Evolutionary conservation across 805 yeast species (phyloP), one percentile per base, ranked within the genome.

Genomic region (Saccharomycopsis selenospora): DNA sequence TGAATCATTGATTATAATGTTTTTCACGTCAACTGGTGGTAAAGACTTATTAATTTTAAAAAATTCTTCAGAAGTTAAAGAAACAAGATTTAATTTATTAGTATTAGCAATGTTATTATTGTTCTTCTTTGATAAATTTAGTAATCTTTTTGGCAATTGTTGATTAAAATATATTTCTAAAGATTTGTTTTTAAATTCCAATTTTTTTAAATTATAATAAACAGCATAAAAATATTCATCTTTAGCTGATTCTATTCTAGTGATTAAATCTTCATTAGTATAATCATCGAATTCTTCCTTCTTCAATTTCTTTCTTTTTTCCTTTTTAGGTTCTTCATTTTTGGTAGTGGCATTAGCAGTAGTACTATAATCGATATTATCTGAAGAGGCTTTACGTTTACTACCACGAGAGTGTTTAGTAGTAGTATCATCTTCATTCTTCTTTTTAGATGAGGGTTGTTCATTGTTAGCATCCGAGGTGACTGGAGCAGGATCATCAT

Each of bases 1-100:
- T 60, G 45, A 1, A 65, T 56, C 3, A 63, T 28, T 74, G 63
- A 46, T 66, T 66, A 55, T 67, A 72, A 59, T 77, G 75, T 49
- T 51, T 43, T 29, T 42, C 7, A 48, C 52, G 2, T n/a, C n/a
- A 14, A 42, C 13, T 5, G 26, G 18, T 22, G 52, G 52, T 6
- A 10, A 7, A 14, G 24, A n/a, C 10, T 11, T 14, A 14, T 6
- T 14, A 8, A 18, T 13, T 18, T 38, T n/a, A 14, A 11, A 7
- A 20, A 14, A 38, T 18, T 38, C 24, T 38, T 3, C 42, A 11
- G 23, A 14, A 18, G 20, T 18, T 17, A 38, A 11, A 14, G 28
- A 5, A 17, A 38, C 13, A 20, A 38, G 3, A 38, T 38, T 38
- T 7, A 3, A 13, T 11, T 13, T 14, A 38, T 38, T 38, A n/a